Evolutionary conservation across 2,329 filamentous ascomycete species (phyloP).

Genomic region (Thermothelomyces thermophilus): DNA sequence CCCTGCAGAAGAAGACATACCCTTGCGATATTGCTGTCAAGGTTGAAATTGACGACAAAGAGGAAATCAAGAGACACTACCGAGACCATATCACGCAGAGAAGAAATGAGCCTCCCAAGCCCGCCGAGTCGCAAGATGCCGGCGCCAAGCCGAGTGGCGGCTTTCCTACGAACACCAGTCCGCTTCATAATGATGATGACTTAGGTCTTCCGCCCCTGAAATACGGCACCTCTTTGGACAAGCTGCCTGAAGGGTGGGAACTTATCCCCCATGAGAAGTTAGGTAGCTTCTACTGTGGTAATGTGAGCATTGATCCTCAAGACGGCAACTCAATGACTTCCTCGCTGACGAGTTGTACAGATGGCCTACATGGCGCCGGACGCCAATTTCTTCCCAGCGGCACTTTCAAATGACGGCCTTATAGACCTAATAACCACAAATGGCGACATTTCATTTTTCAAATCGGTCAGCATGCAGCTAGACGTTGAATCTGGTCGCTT

Average conservation of each 20-base stretch:
- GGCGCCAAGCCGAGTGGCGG: too few species aligned
- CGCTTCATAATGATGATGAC: conserved; percentile 6
- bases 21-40: conserved; percentile 86
- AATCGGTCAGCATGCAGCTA: conserved; percentile 62
- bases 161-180: not conserved
- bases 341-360: conserved; percentile 30
- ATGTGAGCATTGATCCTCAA: conserved; percentile 48
- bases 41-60: conserved; percentile 71
- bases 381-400: conserved; percentile 78
- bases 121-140: conserved; percentile 1
- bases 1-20: conserved; percentile 71
- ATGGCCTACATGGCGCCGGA: conserved; percentile 89
- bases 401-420: conserved; percentile 74
- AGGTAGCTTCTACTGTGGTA: conserved; percentile 90
- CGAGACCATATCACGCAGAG: conserved; percentile 11
- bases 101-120: not conserved
- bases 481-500: conserved; percentile 67
- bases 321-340: not conserved
- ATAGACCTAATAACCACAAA: conserved; percentile 79
- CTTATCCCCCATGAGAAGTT: conserved; percentile 67
- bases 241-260: conserved; percentile 72
- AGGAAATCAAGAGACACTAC: conserved; percentile 67
- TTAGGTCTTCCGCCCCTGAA: conserved; percentile 62
- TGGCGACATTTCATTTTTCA: conserved; percentile 62
- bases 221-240: conserved; percentile 74